These are phyloP conservation scores for Leptodermis oblonga DNA, from an alignment of 257 asterid genomes.

Conservation along the genomic window DNA sequence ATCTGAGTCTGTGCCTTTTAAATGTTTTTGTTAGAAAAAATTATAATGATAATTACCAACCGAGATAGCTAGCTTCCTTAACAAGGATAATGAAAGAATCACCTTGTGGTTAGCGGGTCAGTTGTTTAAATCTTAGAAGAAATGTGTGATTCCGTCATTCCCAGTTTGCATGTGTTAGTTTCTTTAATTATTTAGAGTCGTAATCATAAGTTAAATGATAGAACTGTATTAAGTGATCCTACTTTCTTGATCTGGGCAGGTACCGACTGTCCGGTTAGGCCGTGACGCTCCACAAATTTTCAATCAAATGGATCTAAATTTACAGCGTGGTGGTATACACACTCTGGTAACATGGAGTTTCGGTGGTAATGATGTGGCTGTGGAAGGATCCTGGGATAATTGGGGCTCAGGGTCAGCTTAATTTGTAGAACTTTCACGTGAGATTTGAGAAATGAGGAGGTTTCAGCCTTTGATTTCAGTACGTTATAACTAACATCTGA, in stretches of 20 bases:
- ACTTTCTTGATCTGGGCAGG: constrained; percentile 42
- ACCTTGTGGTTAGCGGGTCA: neutral
- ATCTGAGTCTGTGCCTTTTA: too few relatives aligned
- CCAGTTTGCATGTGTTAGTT: too few relatives aligned
- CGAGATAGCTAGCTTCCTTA: too few relatives aligned
- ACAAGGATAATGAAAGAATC: neutral
- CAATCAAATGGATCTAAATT: constrained; percentile 33
- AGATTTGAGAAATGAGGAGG: too few relatives aligned
- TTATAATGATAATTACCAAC: too few relatives aligned
- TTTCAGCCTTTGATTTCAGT: neutral
- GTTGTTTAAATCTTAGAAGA: too few relatives aligned
- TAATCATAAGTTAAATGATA: neutral
- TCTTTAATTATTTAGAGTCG: neutral
- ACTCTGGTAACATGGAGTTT: constrained; percentile 31
- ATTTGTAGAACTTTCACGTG: neutral
- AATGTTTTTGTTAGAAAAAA: too few relatives aligned
- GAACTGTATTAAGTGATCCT: constrained; percentile 6
- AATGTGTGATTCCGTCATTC: too few relatives aligned
- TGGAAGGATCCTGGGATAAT: constrained; percentile 97
- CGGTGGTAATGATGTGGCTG: constrained; percentile 64
- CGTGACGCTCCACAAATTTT: constrained; percentile 37
- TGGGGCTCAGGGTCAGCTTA: constrained; percentile 75
- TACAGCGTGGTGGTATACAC: constrained; percentile 27
- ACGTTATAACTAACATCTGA: neutral
- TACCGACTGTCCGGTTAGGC: constrained; percentile 55